Conservation (phyloP, 768 basidiomycete genomes). For the Lactarius sp. region DNA sequence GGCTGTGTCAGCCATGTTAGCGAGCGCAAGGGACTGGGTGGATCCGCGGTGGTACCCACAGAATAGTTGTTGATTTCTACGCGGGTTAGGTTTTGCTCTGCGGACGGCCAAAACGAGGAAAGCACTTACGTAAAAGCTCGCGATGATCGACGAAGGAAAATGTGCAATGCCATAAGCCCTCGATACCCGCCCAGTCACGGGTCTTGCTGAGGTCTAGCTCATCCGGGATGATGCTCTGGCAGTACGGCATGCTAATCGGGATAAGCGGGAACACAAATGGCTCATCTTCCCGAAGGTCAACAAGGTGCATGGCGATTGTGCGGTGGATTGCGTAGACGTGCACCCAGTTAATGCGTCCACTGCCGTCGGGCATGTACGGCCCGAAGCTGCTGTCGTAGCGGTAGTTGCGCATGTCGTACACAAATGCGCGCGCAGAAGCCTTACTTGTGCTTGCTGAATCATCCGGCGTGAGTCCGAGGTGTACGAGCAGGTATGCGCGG, state of each 20-base stretch:
- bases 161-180: conserved; percentile 56
- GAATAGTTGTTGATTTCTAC: conserved; percentile 47
- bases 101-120: no score
- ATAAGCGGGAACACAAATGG: conserved; percentile 32
- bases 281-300: conserved; percentile 37
- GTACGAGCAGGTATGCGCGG: conserved; percentile 49
- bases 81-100: background rate
- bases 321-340: conserved; percentile 55
- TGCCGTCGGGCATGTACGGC: conserved; percentile 46
- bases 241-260: conserved; percentile 49
- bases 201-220: conserved; percentile 36
- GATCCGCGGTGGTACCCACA: conserved; percentile 19
- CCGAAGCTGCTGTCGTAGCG: conserved; percentile 47
- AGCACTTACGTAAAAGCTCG: conserved; percentile 52
- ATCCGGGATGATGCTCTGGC: conserved; percentile 45
- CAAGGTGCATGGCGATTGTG: conserved; percentile 48
- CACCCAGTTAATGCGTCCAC: conserved; percentile 51
- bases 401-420: conserved; percentile 63
- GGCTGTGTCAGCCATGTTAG: conserved; percentile 25
- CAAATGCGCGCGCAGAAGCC: conserved; percentile 45
- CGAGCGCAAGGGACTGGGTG: background rate
- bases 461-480: conserved; percentile 48
- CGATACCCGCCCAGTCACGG: conserved; percentile 55
- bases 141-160: conserved; percentile 69
- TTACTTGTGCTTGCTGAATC: conserved; percentile 38